Base-by-base conservation (phyloP, 1,139 yeast genomes). In the Protomyces lactucae-debilis region DNA sequence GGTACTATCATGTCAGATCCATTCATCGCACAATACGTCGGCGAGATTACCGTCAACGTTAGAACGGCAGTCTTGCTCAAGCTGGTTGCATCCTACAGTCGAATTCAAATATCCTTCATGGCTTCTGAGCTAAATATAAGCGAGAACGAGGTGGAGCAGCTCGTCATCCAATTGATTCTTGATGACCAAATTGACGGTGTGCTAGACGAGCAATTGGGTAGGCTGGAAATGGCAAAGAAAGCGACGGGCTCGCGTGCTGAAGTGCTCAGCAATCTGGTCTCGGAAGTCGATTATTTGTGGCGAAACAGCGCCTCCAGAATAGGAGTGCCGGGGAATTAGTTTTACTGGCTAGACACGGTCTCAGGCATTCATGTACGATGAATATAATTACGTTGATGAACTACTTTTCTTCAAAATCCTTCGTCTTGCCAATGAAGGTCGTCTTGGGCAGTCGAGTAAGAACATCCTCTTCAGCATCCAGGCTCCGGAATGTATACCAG, bases 401-500 rank as follows among this genome's bases (percentile, higher is more conserved):
- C 48, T 43, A 43, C 48, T 16, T 43, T 5, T 43, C 48, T 21
- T 43, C 48, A n/a, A 18, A n/a, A 18, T 43, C 48, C 48, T 43
- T 43, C n/a, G 32, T n/a, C 39, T 51, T 28, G 21, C 39, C 39
- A 14, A 51, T 25, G 18, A 28, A 28, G 14, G 54, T 8, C n/a
- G 52, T 40, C n/a, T 46, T 35, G 21, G 85, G 12, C 25, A 43
- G 23, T n/a, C 48, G 48, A 16, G 48, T 85, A 76, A 83, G 79
- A 68, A 79, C 84, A 67, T 85, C 88, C 75, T 85, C 89, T 67
- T 76, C 77, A 43, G 76, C 74, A 73, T 86, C 85, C 74, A 81
- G 83, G 68, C 79, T 80, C 53, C 77, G 75, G 83, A 84, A 87
- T 65, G 78, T 71, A 70, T 83, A 57, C 87, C 88, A 86, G 83